Base-by-base conservation (phyloP, 345 rosid species). In the Citrus reticulata region DNA sequence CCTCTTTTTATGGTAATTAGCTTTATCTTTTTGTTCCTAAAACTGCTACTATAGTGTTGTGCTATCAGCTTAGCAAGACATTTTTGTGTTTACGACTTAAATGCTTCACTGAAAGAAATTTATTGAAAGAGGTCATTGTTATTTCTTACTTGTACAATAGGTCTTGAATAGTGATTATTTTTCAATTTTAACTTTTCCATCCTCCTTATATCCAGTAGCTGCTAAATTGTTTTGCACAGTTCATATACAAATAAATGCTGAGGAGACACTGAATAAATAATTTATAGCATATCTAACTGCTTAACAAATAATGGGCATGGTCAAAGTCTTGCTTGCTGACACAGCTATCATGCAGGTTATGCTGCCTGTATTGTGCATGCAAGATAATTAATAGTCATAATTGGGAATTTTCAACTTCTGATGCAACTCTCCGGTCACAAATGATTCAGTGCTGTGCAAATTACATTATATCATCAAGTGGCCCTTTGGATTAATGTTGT, bases 1-100 rank as follows among this genome's bases (percentile, higher is more conserved):
- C 98, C 98, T 32, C 82, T 97, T 67, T 97, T 97, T 80, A 90
- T 92, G 98, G 98, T 97, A 89, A 85, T 57, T 78, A 51, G 3
- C 72, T 61, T 66, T 39, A 9, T 74, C 35, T 5, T 40, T 27
- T 76, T 55, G 24, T 13, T 37, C 60, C 63, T 60, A 20, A 72
- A 46, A 25, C 27, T 81, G 76, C 24, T 71, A 4, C 20, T 62
- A 1, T 35, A 16, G 59, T 11, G 66, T 35, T 7, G 7, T 71
- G 49, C 65, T 64, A 70, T 69, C 17, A 24, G 9, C 25, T 51
- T 60, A 64, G 70, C 42, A 22, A 27, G 34, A 32, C 27, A 67
- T 17, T 34, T 75, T 39, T 37, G 11, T 54, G 11, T 59, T 72
- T 80, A 11, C 22, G 32, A 17, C 34, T 64, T 63, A n/a, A 5